Percentiles rank a stretch among this genome's conserved stretches.
Conservation (phyloP, 192 early-diverging fungal genomes). For the Backusella australiensis region DNA sequence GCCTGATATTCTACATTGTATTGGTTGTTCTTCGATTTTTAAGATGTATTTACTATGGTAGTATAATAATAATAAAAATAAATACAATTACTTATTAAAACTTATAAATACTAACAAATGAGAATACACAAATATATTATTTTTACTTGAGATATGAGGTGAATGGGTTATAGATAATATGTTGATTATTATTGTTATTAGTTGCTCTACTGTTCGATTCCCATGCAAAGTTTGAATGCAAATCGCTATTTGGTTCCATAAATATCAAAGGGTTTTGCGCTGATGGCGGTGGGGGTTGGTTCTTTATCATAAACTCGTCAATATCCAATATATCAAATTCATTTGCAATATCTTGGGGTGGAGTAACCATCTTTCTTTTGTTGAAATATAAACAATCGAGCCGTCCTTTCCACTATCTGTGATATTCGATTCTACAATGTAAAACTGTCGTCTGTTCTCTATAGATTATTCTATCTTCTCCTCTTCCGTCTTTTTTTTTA, state of each 20-base stretch:
- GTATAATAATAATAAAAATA: not conserved
- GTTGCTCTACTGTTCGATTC: not conserved
- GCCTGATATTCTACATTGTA: constrained; percentile 78
- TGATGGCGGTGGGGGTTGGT: not conserved
- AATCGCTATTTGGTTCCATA: not conserved
- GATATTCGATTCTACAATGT: not conserved
- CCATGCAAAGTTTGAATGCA: not conserved
- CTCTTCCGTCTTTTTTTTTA: not conserved
- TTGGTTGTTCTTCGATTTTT: constrained; percentile 68
- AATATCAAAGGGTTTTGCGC: not conserved
- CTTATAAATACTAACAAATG: not conserved
- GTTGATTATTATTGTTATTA: not conserved
- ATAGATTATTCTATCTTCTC: not conserved
- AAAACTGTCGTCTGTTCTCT: not conserved
- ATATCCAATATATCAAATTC: constrained; percentile 1
- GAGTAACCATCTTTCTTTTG: not conserved
- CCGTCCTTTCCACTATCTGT: not conserved
- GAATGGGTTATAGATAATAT: not conserved
- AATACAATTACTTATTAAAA: not conserved
- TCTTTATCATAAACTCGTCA: not conserved
- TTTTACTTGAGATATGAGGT: constrained; percentile 2
- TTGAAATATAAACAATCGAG: not conserved
- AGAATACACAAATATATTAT: not conserved
- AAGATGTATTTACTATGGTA: constrained; percentile 54
- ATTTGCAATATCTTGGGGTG: not conserved